Conservation (phyloP, 805 yeast species). For the Yarrowia alimentaria region DNA sequence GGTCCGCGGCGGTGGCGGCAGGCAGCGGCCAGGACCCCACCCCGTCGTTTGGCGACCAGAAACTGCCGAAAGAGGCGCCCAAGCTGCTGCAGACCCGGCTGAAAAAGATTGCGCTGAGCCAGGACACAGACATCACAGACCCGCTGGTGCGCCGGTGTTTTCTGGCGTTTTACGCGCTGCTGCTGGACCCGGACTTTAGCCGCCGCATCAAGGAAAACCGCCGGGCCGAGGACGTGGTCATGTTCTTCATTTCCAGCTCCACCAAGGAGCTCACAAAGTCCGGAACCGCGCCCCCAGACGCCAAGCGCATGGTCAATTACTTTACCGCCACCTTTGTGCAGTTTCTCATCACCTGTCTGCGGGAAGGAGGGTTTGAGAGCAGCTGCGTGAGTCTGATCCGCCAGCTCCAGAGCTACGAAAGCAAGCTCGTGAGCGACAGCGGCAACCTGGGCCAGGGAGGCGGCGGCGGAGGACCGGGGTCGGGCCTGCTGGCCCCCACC, state of each 20-base stretch:
- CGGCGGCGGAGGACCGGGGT: neutral
- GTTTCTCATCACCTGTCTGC: conserved; percentile 34
- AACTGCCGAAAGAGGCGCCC: conserved; percentile 37
- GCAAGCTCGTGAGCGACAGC: conserved; percentile 3
- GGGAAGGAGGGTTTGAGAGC: conserved; percentile 30
- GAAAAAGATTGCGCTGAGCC: conserved; percentile 39
- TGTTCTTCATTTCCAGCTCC: conserved; percentile 39
- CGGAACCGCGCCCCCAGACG: conserved; percentile 43
- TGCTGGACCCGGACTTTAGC: conserved; percentile 49
- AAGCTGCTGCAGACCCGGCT: conserved; percentile 40
- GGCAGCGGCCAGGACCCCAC: conserved; percentile 28
- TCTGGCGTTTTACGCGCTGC: conserved; percentile 60
- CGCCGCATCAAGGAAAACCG: conserved; percentile 41
- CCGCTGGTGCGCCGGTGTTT: conserved; percentile 57
- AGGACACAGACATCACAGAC: conserved; percentile 38
- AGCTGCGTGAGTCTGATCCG: conserved; percentile 30
- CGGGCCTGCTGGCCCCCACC: conserved; percentile 12
- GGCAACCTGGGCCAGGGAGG: neutral
- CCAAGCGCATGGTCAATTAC: conserved; percentile 33
- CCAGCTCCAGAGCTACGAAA: conserved; percentile 31
- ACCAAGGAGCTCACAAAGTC: conserved; percentile 36
- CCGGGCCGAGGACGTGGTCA: conserved; percentile 40
- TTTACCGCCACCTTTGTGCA: conserved; percentile 38
- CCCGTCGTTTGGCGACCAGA: conserved; percentile 34
- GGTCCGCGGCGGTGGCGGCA: too few relatives aligned